Percentiles rank a stretch among this genome's conserved stretches.
phyloP scores from a whole-genome alignment of 75 land plant genomes.

The Cryptomeria japonica region DNA sequence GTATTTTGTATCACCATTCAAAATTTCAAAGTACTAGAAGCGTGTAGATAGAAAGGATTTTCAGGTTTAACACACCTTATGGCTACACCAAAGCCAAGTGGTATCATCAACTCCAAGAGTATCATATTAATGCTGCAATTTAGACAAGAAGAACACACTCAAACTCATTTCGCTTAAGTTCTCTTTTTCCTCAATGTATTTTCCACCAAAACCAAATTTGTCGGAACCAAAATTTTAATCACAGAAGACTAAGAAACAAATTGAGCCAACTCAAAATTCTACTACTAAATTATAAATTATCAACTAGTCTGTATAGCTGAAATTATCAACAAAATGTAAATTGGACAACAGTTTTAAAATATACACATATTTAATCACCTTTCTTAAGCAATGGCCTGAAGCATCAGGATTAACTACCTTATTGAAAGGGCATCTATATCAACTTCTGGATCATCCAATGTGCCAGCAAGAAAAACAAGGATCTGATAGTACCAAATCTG shows the following conservation, averaged over 20 bases:
- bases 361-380: background rate
- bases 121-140: constrained; percentile 15
- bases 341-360: background rate
- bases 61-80: constrained; percentile 12
- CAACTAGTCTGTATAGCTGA: background rate
- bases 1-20: background rate
- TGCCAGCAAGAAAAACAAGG: constrained; percentile 16
- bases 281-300: background rate
- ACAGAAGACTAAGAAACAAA: background rate
- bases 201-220: background rate
- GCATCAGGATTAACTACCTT: constrained; percentile 16
- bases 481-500: constrained; percentile 20
- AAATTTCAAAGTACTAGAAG: background rate
- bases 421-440: constrained; percentile 17
- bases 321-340: background rate
- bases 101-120: constrained; percentile 13
- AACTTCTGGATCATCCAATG: constrained; percentile 15
- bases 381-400: constrained; percentile 11
- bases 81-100: constrained; percentile 7
- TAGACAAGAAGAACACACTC: background rate
- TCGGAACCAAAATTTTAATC: background rate
- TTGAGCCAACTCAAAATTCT: background rate
- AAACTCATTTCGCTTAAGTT: background rate
- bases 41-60: background rate
- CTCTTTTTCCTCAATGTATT: background rate